These are phyloP conservation scores for Fagus sylvatica DNA, from an alignment of 306 rosid species.

Conservation along the genomic window DNA sequence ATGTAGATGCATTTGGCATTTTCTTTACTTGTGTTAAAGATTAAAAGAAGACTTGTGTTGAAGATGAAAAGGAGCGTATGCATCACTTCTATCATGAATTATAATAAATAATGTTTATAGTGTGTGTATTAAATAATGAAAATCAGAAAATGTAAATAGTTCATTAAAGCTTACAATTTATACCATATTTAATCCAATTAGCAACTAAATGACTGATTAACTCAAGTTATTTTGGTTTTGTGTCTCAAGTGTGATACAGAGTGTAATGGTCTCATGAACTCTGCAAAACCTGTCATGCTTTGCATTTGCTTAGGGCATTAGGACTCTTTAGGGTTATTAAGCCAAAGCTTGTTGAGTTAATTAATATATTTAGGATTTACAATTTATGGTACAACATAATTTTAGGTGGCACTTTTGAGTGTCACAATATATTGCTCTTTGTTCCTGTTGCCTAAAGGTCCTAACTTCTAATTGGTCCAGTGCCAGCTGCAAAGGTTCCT, in stretches of 20 bases:
- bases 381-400: not conserved
- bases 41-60: not conserved
- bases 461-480: conserved; percentile 16
- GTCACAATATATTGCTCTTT: conserved; percentile 5
- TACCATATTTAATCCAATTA: conserved; percentile 10
- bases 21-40: not conserved
- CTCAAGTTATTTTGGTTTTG: not conserved
- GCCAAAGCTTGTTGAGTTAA: not conserved
- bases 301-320: not conserved
- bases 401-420: not conserved
- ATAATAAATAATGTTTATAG: no score
- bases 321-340: not conserved
- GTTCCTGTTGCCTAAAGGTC: not conserved
- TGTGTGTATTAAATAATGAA: not conserved
- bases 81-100: no score
- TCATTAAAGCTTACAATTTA: conserved; percentile 7
- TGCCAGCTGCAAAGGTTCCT: conserved; percentile 10
- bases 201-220: not conserved
- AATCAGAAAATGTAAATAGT: not conserved
- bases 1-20: not conserved
- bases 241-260: not conserved
- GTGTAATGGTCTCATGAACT: not conserved
- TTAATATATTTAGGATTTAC: not conserved
- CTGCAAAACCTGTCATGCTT: conserved; percentile 5
- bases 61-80: not conserved